A percentile compares a stretch with the other conserved stretches of the same genome.
phyloP scores from a whole-genome alignment of 495 filamentous ascomycete species.

The Saxispiralis lemnorum region DNA sequence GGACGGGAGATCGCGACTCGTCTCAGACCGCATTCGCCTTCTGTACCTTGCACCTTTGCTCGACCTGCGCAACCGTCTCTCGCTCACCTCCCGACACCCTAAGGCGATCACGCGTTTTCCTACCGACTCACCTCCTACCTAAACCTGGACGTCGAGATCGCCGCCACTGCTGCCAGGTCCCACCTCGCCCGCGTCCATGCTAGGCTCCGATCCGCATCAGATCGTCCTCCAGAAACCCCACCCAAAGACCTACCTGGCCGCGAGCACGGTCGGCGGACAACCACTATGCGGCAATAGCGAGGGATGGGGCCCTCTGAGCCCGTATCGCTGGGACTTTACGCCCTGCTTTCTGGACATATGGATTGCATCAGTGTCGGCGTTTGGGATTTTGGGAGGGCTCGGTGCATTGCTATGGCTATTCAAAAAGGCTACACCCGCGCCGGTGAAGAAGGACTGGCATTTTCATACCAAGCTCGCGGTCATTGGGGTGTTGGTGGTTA shows the following conservation, averaged over 20 bases:
- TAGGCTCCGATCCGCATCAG: conserved; percentile 2
- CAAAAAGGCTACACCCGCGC: conserved; percentile 42
- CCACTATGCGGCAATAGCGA: conserved; percentile 71
- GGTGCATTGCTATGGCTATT: conserved; percentile 60
- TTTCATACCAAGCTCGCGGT: conserved; percentile 77
- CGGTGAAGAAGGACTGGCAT: conserved; percentile 75
- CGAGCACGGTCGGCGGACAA: conserved; percentile 26
- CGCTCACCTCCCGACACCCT: too few species aligned
- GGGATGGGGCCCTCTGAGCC: conserved; percentile 89
- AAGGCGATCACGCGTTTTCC: too few species aligned
- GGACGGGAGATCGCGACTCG: background rate
- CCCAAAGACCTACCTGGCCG: conserved; percentile 18
- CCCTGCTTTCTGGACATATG: conserved; percentile 88
- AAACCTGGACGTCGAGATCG: too few species aligned
- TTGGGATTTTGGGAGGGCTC: conserved; percentile 57
- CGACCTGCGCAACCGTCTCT: too few species aligned
- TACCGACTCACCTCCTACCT: too few species aligned
- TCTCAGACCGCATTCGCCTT: background rate
- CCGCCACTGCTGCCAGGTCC: too few species aligned
- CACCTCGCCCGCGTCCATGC: too few species aligned
- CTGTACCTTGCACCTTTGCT: too few species aligned
- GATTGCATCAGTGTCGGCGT: conserved; percentile 56
- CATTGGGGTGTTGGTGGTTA: conserved; percentile 47
- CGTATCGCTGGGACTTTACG: conserved; percentile 73
- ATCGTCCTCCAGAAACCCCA: conserved; percentile 6